Base-by-base conservation (phyloP, 2,329 filamentous ascomycete species). In the Thermothelomyces thermophilus region DNA sequence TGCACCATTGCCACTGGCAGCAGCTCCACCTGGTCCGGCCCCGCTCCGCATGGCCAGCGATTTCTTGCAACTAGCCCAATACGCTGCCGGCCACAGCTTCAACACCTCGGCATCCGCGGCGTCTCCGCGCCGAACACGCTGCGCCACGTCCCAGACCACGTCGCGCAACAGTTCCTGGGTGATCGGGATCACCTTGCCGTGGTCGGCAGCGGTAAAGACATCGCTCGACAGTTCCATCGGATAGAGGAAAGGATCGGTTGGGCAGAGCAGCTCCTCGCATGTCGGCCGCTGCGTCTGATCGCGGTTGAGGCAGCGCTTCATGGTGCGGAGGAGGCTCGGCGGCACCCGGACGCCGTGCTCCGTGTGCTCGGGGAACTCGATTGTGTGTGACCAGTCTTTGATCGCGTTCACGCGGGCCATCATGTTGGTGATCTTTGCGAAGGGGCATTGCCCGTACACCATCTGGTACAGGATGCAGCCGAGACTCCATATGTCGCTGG, bases 401-500 rank as follows among this genome's bases (percentile, higher is more conserved):
- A 94, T 93, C 52, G 87, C 87, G 67, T 89, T 83, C 65, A 94
- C 93, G 19, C 89, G 83, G 33, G 87, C 82, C 72, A 95, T 87
- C 62, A 84, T 87, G 68, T 91, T 93, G 51, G 81, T 74, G 59
- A 98, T 94, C 64, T 97, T 90, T 13, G 85, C 90, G 63, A 98
- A 98, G 0, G 93, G 93, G 3, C 89, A 86, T n/a, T 85, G 78
- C n/a, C 93, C 93, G 64, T 98, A 98, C 0, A 91, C 87, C 87
- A 98, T 94, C 65, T 97, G 91, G 70, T 95, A 98, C 13, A 98
- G 74, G 54, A 98, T 97, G 64, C 93, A 98, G 16, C 93, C 93
- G 13, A 98, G 70, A 65, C 86, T 91, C 93, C 93, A 98, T 16
- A 98, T 84, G 66, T 98, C 93, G 59, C 86, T 93, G 6, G 93